Base-by-base conservation (phyloP, 2,329 filamentous ascomycete species). In the Thelonectria discophora region DNA sequence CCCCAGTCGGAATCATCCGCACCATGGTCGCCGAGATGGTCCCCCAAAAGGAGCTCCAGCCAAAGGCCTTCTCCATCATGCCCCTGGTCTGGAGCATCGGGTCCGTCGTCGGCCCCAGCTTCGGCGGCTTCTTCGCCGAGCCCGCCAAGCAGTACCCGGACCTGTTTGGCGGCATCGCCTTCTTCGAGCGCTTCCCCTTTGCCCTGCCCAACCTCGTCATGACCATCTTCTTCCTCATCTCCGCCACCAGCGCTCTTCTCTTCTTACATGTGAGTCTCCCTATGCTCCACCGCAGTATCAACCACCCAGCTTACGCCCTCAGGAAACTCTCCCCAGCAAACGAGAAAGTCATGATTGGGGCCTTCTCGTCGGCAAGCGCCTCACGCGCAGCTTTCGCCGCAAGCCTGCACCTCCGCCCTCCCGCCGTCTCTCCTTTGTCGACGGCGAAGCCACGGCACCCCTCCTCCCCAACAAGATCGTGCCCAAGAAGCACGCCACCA, bases 1-100 rank as follows among this genome's bases (percentile, higher is more conserved):
- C 46, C n/a, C 34, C 6, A 88, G 90, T 94, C n/a, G 91, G 95
- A 1, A 97, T 97, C 64, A 90, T 97, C 65, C 82, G 94, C 66
- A 97, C 93, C 15, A 93, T 95, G 80, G 93, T 97, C 2, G 94
- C 94, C 0, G 94, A 97, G 76, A 88, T 97, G 84, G 93, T 97
- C 2, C 91, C 93, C 0, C 88, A 95, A 75, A 93, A 86, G 74
- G 90, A 93, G 72, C 82, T 97, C 7, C 94, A 97, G 73, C 94
- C 94, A 0, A 83, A 88, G 54, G 95, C 95, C 0, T 98, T 98
- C 76, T 93, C 90, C 65, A 83, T 98, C 47, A 97, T 98, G 94
- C 94, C 94, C 4, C 79, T 98, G 15, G 91, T 87, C 32, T 98
- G 93, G 90, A 93, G 89, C 11, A 81, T 97, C 54, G 94, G 94